phyloP scores from a whole-genome alignment of 441 rosid species.

The Eruca vesicaria region DNA sequence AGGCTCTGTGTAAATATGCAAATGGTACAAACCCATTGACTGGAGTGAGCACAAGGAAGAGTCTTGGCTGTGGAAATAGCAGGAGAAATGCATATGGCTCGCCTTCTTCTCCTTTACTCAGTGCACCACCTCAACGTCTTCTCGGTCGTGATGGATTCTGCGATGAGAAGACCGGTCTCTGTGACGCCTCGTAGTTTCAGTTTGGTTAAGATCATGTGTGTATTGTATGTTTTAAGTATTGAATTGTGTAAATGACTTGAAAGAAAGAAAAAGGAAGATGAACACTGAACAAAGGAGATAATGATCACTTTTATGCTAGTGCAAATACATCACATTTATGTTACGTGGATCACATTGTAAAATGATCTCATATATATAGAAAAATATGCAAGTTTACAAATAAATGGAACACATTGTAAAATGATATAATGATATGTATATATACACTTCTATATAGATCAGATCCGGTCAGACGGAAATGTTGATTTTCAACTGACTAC shows the following conservation, averaged over 20 bases:
- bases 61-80: constrained; percentile 87
- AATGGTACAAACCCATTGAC: constrained; percentile 84
- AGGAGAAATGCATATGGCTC: constrained; percentile 80
- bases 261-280: too few species aligned
- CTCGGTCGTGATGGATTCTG: constrained; percentile 91
- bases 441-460: too few species aligned
- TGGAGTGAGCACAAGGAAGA: constrained; percentile 76
- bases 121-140: constrained; percentile 81
- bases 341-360: background rate
- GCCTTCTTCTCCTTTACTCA: constrained; percentile 87
- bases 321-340: too few species aligned
- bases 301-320: background rate
- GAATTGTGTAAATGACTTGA: too few species aligned
- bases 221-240: too few species aligned
- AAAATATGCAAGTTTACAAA: too few species aligned
- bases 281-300: background rate
- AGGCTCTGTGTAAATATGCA: constrained; percentile 98
- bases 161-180: constrained; percentile 64
- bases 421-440: background rate
- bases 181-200: constrained; percentile 52
- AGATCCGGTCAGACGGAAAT: too few species aligned
- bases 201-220: background rate
- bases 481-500: too few species aligned
- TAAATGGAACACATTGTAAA: background rate
- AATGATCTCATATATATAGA: too few species aligned